Evolutionary conservation across 345 rosid genomes (phyloP).

Genomic region (Geranium rotundifolium): DNA sequence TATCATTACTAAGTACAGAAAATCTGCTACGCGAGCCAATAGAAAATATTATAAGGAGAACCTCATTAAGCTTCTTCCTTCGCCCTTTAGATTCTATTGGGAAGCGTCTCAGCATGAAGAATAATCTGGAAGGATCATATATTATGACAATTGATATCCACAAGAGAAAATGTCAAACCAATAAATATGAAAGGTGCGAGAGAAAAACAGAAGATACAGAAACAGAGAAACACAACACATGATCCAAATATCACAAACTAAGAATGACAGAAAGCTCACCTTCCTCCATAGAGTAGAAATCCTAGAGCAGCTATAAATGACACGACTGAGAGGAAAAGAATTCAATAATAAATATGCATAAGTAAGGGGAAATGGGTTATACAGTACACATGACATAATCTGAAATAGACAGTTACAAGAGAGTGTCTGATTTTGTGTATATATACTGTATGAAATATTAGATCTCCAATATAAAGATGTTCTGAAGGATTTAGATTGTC

Average conservation of each 20-base stretch:
- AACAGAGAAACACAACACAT: constrained; percentile 1
- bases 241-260: constrained; percentile 6
- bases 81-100: constrained; percentile 98
- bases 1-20: background rate
- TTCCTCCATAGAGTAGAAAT: constrained; percentile 93
- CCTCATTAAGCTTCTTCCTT: constrained; percentile 97
- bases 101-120: constrained; percentile 86
- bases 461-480: background rate
- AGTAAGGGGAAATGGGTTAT: background rate
- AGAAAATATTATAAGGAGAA: constrained; percentile 12
- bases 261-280: constrained; percentile 33
- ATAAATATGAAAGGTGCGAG: constrained; percentile 2
- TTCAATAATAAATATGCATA: constrained; percentile 1
- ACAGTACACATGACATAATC: background rate
- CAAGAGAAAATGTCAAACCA: background rate
- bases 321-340: constrained; percentile 39
- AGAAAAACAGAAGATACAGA: constrained; percentile 6
- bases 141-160: background rate
- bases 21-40: background rate
- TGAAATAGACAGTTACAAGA: background rate
- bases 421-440: too few relatives aligned
- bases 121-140: constrained; percentile 37
- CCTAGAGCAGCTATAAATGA: constrained; percentile 87
- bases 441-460: background rate
- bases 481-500: background rate